Percentiles rank a stretch among this genome's conserved stretches.
These are phyloP conservation scores for Moniliella sp. DNA, from an alignment of 1,284 basidiomycete genomes.

Conservation along the genomic window DNA sequence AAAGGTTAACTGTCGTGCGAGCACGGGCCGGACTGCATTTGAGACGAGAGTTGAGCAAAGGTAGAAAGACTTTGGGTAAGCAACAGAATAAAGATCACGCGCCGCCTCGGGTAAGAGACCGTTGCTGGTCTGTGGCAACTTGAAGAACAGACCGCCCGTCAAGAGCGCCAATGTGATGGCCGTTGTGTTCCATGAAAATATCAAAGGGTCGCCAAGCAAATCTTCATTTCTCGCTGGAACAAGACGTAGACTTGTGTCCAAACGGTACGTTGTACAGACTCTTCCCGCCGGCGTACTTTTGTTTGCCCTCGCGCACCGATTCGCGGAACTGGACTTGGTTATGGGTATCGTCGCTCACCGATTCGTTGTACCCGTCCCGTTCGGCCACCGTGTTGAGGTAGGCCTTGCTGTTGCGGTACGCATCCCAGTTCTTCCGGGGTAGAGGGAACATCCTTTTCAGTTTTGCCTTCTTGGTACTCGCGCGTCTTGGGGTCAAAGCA, in stretches of 20 bases:
- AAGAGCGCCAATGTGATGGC: too few relatives aligned
- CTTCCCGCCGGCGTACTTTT: constrained; percentile 7
- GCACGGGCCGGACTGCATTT: constrained; percentile 15
- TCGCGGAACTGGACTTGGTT: constrained; percentile 7
- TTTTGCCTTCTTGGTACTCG: constrained; percentile 25
- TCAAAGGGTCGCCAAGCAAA: too few relatives aligned
- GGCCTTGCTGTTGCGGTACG: constrained; percentile 8
- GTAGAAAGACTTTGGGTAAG: too few relatives aligned
- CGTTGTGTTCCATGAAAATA: too few relatives aligned
- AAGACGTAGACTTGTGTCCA: too few relatives aligned
- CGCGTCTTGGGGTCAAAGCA: constrained; percentile 56
- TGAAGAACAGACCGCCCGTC: too few relatives aligned
- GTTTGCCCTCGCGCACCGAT: constrained; percentile 9
- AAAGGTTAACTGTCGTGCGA: too few relatives aligned
- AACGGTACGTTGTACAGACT: constrained; percentile 8
- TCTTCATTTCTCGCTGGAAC: too few relatives aligned
- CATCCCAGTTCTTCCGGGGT: constrained; percentile 8
- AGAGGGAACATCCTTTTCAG: constrained; percentile 8
- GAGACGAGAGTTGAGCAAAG: too few relatives aligned
- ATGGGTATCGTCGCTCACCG: constrained; percentile 3
- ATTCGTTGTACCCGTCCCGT: constrained; percentile 30
- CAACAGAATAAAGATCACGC: too few relatives aligned
- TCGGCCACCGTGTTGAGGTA: constrained; percentile 8
- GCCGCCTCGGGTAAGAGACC: too few relatives aligned
- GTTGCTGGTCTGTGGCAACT: too few relatives aligned